phyloP scores from a whole-genome alignment of 176 grass and related monocot species.

The Bolboschoenus planiculmis region DNA sequence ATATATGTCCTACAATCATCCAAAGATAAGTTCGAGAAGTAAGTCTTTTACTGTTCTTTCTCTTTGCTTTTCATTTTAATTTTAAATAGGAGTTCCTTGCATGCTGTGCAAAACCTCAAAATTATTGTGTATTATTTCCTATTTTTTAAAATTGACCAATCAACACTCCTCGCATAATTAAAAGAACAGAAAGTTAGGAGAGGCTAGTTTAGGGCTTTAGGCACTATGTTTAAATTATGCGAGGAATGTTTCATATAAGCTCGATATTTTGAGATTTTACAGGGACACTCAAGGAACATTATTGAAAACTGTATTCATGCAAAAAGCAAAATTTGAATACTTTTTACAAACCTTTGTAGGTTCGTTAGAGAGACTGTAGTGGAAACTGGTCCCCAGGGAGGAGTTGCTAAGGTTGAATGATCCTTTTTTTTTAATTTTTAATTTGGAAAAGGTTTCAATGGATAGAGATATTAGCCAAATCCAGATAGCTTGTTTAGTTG shows the following conservation, averaged over 20 bases:
- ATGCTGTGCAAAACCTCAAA: conserved; percentile 4
- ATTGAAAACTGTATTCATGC: background rate
- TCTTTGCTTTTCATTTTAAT: background rate
- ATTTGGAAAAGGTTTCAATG: conserved; percentile 24
- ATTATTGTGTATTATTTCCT: background rate
- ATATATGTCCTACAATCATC: conserved; percentile 54
- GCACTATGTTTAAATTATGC: background rate
- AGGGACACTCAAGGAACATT: background rate
- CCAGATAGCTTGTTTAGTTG: background rate
- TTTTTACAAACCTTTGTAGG: conserved; percentile 17
- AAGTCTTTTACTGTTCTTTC: conserved; percentile 9
- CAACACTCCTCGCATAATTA: background rate
- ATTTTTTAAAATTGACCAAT: background rate
- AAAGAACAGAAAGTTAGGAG: background rate
- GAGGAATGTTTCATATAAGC: background rate
- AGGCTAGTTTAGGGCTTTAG: background rate
- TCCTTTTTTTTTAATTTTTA: background rate
- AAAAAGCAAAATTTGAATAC: conserved; percentile 1
- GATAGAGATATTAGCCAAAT: background rate
- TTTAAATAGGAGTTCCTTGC: background rate
- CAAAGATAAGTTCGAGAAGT: conserved; percentile 50
- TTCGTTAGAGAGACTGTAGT: conserved; percentile 41
- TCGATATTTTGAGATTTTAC: background rate
- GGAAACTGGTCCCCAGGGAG: conserved; percentile 34
- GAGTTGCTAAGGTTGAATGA: conserved; percentile 44